These are phyloP conservation scores for Syzygium oleosum DNA, from an alignment of 345 rosid species.

Conservation along the genomic window DNA sequence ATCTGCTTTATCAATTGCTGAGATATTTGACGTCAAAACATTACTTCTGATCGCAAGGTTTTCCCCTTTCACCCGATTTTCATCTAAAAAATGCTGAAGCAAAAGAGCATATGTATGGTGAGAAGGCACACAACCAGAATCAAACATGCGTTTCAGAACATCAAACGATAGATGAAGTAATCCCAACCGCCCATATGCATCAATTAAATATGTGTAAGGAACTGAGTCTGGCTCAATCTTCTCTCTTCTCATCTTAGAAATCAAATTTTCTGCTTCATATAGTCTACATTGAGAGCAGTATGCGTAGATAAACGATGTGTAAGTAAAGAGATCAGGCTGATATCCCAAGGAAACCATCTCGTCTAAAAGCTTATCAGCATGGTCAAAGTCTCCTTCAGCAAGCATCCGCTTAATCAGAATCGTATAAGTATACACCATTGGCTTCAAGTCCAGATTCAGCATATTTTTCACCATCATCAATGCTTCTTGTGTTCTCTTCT, in stretches of 20 bases:
- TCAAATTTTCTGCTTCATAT: slow-evolving; percentile 57
- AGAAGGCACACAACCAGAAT: slow-evolving; percentile 73
- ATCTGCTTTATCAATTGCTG: slow-evolving; percentile 21
- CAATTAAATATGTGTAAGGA: slow-evolving; percentile 50
- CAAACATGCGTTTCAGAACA: slow-evolving; percentile 76
- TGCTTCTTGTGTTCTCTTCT: slow-evolving; percentile 45
- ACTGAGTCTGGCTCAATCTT: slow-evolving; percentile 62
- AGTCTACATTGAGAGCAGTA: slow-evolving; percentile 56
- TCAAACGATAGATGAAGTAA: slow-evolving; percentile 47
- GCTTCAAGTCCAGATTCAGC: slow-evolving; percentile 41
- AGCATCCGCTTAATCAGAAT: slow-evolving; percentile 54
- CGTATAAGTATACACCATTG: slow-evolving; percentile 54
- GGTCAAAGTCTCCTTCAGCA: slow-evolving; percentile 54
- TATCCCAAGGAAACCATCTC: slow-evolving; percentile 48
- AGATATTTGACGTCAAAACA: slow-evolving; percentile 17
- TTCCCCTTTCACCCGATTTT: slow-evolving; percentile 26
- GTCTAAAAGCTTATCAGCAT: slow-evolving; percentile 38
- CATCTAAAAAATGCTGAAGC: slow-evolving; percentile 43
- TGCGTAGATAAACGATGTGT: slow-evolving; percentile 64
- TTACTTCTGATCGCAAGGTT: slow-evolving; percentile 7
- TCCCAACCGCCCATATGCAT: slow-evolving; percentile 58
- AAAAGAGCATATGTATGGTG: slow-evolving; percentile 51
- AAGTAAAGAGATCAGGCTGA: slow-evolving; percentile 62
- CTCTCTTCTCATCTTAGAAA: slow-evolving; percentile 51
- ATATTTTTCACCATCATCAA: slow-evolving; percentile 34